Evolutionary conservation across 2,329 filamentous ascomycete species (phyloP), one percentile per base, ranked within the genome.

Genomic region (Sarocladiaceae sp.): DNA sequence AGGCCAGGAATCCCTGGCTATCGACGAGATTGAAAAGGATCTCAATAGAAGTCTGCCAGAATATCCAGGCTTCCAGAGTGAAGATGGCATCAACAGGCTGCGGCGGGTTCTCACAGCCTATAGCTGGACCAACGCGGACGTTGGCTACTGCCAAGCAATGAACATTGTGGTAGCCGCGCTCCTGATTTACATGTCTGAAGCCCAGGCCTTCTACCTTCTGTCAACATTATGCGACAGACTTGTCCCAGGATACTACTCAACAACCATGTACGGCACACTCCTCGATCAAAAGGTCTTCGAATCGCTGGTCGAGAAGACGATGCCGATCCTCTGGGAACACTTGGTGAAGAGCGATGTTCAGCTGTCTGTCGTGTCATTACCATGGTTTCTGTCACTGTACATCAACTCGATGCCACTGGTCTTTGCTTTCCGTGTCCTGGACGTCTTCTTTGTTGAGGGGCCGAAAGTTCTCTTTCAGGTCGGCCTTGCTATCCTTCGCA

Each of bases 401-500:
- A 95, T 99, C 76, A 99, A 99, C 78, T 97, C 93, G 2, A 99
- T 99, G 94, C 94, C 94, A 4, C 77, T 99, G 15, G 91, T 97
- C 1, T 99, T 97, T 70, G 94, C 94, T 42, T 99, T 97, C 69
- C 83, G 94, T 52, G 94, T 99, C 47, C 72, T 99, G 56, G 94
- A 99, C 62, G 93, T 99, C 48, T 99, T 99, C 75, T 99, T 99
- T 70, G 83, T 99, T 36, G 94, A 99, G 70, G 94, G 94, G 0
- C 93, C 94, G 15, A 97, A 97, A 71, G 94, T 97, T 1, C 76
- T 99, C 10, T 99, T 99, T 71, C 94, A 99, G 68, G 88, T 99
- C 53, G 94, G 94, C 17, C 75, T 99, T 56, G 94, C 94, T n/a
- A 99, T 99, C 61, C 75, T 99, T 26, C 83, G 94, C 20, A 96